Percentiles rank a stretch among this genome's conserved stretches.
Evolutionary conservation across 768 basidiomycete genomes (phyloP).

Genomic region (Lactifluus echinatus): DNA sequence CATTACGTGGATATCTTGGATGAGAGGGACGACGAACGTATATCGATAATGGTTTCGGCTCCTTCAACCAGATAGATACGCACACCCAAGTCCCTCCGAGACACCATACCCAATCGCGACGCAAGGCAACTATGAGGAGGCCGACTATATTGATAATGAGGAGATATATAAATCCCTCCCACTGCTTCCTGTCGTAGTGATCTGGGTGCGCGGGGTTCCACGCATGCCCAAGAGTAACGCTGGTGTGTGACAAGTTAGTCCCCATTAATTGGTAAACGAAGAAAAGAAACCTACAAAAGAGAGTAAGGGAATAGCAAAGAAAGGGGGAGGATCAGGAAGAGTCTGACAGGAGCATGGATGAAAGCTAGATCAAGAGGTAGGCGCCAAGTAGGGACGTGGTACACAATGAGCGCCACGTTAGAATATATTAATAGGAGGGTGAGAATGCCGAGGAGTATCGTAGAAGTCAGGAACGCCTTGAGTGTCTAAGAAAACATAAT

Average conservation of each 20-base stretch:
- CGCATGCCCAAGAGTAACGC: conserved; percentile 60
- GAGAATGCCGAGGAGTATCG: conserved; percentile 63
- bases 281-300: conserved; percentile 37
- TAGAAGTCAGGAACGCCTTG: conserved; percentile 67
- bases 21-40: conserved; percentile 38
- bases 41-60: conserved; percentile 57
- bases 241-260: conserved; percentile 23
- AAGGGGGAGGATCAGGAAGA: conserved; percentile 48
- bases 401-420: conserved; percentile 67
- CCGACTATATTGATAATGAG: conserved; percentile 47
- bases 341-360: conserved; percentile 81
- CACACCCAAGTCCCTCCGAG: conserved; percentile 68
- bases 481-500: conserved; percentile 40
- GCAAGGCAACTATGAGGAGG: conserved; percentile 43
- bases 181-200: conserved; percentile 52
- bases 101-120: conserved; percentile 68
- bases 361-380: conserved; percentile 70
- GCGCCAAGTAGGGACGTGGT: conserved; percentile 49
- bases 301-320: conserved; percentile 52
- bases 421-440: conserved; percentile 68
- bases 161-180: conserved; percentile 66
- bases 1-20: neutral
- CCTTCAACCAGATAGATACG: conserved; percentile 49
- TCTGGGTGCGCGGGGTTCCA: conserved; percentile 45
- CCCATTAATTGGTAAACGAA: neutral